Conservation (phyloP, 768 basidiomycete species). For the Leccinum variicolor region DNA sequence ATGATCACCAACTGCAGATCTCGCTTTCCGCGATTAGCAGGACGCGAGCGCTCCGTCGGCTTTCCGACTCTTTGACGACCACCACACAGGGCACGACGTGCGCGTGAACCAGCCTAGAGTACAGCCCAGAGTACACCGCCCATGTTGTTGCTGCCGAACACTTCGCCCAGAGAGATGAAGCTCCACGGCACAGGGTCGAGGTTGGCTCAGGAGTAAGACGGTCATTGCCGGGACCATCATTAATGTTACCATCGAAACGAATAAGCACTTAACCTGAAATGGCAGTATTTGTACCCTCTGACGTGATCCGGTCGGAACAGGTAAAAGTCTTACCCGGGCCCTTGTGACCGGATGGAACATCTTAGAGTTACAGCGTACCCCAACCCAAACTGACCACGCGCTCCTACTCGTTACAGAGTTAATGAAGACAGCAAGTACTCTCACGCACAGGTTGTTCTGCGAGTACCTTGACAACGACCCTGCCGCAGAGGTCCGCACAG, state of each 20-base stretch:
- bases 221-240: constrained; percentile 88
- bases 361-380: neutral
- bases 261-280: constrained; percentile 69
- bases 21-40: constrained; percentile 97
- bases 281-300: constrained; percentile 67
- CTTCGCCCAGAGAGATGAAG: constrained; percentile 91
- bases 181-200: constrained; percentile 92
- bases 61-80: constrained; percentile 40
- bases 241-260: constrained; percentile 96
- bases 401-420: neutral
- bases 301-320: constrained; percentile 61
- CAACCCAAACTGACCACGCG: neutral
- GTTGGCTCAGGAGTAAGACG: constrained; percentile 82
- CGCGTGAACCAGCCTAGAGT: constrained; percentile 86
- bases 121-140: constrained; percentile 75
- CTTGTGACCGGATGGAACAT: neutral
- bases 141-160: too few relatives aligned
- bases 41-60: constrained; percentile 76
- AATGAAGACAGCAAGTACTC: neutral
- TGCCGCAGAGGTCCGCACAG: neutral
- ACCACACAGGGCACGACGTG: constrained; percentile 94
- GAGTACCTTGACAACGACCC: neutral
- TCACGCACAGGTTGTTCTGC: neutral
- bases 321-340: too few relatives aligned
- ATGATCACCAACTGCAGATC: constrained; percentile 96